These are phyloP conservation scores for Sclerotinia subarctica DNA, from an alignment of 2,329 filamentous ascomycete species.

Conservation along the genomic window DNA sequence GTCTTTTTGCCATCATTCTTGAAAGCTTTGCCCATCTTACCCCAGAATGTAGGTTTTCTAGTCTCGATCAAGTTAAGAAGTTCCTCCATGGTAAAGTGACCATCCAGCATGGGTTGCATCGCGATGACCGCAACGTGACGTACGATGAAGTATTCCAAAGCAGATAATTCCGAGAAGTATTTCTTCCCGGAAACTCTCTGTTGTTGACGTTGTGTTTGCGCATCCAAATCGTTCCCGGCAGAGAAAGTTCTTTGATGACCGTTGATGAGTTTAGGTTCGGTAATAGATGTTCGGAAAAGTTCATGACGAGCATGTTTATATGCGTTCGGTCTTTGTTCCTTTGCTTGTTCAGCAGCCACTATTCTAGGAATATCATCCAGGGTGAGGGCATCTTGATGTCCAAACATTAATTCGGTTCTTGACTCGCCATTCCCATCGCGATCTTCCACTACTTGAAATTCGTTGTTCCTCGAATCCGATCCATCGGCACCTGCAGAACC, in stretches of 20 bases:
- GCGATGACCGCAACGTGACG: conserved; percentile 91
- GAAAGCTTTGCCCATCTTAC: conserved; percentile 95
- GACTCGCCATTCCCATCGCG: conserved; percentile 65
- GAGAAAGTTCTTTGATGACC: conserved; percentile 68
- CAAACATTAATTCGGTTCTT: conserved; percentile 78
- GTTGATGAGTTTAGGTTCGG: conserved; percentile 63
- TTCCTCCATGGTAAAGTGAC: conserved; percentile 90
- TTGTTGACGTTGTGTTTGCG: conserved; percentile 46
- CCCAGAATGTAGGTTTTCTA: conserved; percentile 93
- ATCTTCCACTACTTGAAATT: conserved; percentile 79
- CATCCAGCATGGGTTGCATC: conserved; percentile 88
- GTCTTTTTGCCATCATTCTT: conserved; percentile 74
- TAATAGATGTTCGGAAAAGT: conserved; percentile 54
- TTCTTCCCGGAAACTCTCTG: conserved; percentile 55
- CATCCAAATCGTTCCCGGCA: conserved; percentile 51
- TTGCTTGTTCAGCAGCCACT: conserved; percentile 90
- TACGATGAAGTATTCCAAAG: conserved; percentile 95
- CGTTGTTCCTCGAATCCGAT: conserved; percentile 50
- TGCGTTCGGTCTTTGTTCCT: conserved; percentile 80
- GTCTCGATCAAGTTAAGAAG: conserved; percentile 89
- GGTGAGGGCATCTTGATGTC: conserved; percentile 85
- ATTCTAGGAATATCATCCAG: conserved; percentile 95
- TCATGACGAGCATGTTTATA: conserved; percentile 73
- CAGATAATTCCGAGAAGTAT: conserved; percentile 95
- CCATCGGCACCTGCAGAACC: conserved; percentile 67